phyloP scores from a whole-genome alignment of 2,329 filamentous ascomycete species.

The Phaeosphaeriaceae sp. region DNA sequence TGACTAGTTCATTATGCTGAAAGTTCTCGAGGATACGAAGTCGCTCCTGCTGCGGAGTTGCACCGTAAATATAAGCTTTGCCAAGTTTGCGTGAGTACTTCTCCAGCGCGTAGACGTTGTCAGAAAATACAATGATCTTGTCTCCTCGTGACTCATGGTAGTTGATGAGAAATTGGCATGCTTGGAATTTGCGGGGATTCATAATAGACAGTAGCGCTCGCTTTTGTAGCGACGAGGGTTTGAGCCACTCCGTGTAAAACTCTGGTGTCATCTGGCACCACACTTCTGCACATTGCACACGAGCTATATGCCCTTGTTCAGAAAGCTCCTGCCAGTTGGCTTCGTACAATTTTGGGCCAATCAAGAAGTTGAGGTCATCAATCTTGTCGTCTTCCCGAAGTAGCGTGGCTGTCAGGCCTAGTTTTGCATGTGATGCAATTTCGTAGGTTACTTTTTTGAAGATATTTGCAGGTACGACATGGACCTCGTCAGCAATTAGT shows the following conservation, averaged over 20 bases:
- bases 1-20: conserved; percentile 86
- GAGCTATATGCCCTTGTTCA: conserved; percentile 94
- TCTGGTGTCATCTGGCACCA: conserved; percentile 99
- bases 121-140: conserved; percentile 98
- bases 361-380: conserved; percentile 93
- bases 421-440: conserved; percentile 93
- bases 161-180: conserved; percentile 96
- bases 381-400: conserved; percentile 99
- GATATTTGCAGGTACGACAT: conserved; percentile 96
- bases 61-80: conserved; percentile 91
- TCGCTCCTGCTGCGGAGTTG: conserved; percentile 84
- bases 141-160: conserved; percentile 94
- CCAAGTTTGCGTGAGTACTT: conserved; percentile 82
- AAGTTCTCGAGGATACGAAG: conserved; percentile 91
- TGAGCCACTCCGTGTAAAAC: conserved; percentile 93
- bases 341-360: conserved; percentile 96
- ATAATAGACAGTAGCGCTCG: conserved; percentile 84
- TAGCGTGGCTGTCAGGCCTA: conserved; percentile 91
- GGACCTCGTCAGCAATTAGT: conserved; percentile 96
- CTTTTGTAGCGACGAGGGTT: conserved; percentile 67
- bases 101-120: conserved; percentile 92
- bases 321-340: conserved; percentile 99
- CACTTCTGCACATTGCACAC: conserved; percentile 96
- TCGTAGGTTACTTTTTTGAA: conserved; percentile 92
- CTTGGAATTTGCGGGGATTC: conserved; percentile 97